Conservation (phyloP, 345 rosid genomes). For the Carallia brachiata region DNA sequence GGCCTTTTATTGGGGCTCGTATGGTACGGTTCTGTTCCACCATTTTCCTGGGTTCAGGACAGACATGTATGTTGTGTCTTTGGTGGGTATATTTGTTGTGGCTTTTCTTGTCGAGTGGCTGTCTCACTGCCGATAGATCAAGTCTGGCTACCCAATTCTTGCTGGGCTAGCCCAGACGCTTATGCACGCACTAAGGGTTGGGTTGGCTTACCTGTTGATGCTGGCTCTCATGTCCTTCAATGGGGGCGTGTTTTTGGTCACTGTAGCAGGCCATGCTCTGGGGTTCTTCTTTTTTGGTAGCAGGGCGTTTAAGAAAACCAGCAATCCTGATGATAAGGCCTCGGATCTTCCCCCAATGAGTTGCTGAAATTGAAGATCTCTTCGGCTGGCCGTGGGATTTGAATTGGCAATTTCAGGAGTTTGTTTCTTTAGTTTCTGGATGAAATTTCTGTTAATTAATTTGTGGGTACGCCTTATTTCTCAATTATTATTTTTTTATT, state of each 20-base stretch:
- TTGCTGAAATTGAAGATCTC: background rate
- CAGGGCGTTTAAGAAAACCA: background rate
- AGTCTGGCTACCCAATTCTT: background rate
- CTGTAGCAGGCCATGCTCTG: conserved; percentile 13
- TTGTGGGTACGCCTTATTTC: too few relatives aligned
- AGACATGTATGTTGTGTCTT: background rate
- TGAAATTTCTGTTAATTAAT: too few relatives aligned
- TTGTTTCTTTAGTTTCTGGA: too few relatives aligned
- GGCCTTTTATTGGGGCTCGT: background rate
- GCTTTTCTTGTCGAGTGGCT: background rate
- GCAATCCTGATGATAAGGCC: background rate
- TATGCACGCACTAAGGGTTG: background rate
- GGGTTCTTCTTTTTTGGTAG: background rate
- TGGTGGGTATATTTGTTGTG: background rate
- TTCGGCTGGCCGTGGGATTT: too few relatives aligned
- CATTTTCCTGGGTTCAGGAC: background rate
- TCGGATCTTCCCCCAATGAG: background rate
- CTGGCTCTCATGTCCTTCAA: conserved; percentile 13
- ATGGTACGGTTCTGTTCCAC: background rate
- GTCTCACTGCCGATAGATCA: background rate
- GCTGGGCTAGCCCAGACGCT: background rate
- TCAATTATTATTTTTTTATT: too few relatives aligned
- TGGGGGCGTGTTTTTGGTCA: background rate
- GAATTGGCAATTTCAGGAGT: too few relatives aligned
- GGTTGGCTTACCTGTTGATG: conserved; percentile 7